Conservation (phyloP, 225 moss, liverwort and hornwort genomes). For the Sphagnum contortum region DNA sequence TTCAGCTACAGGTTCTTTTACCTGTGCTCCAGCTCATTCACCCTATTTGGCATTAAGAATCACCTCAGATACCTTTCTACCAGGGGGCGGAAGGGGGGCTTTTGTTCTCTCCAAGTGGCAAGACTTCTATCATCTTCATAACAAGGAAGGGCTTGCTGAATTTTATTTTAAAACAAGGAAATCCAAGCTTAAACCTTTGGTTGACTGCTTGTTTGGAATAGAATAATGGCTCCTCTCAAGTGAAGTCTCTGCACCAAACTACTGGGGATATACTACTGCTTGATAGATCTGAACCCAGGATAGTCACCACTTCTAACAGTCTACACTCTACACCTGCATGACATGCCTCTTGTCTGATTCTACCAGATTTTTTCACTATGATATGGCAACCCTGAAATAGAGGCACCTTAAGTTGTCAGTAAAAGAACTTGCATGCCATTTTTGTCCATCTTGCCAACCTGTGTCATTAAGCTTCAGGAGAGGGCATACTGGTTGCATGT, state of each 20-base stretch:
- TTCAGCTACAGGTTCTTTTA: slow-evolving; percentile 4
- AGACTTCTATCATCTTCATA: slow-evolving; percentile 4
- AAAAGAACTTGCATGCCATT: slow-evolving; percentile 11
- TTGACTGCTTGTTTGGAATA: too few relatives aligned
- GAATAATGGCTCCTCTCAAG: too few relatives aligned
- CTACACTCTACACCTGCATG: slow-evolving; percentile 1
- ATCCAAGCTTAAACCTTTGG: too few relatives aligned
- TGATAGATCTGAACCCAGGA: slow-evolving; percentile 7
- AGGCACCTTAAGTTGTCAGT: slow-evolving; percentile 48
- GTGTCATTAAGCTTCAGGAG: not conserved
- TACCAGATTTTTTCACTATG: slow-evolving; percentile 14
- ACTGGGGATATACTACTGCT: slow-evolving; percentile 9
- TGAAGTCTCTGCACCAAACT: slow-evolving; percentile 1
- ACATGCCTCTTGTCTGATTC: slow-evolving; percentile 6
- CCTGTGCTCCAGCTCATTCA: slow-evolving; percentile 19
- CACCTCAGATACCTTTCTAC: slow-evolving; percentile 27
- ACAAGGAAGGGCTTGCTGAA: slow-evolving; percentile 21
- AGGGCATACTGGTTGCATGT: slow-evolving; percentile 38
- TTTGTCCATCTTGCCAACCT: not conserved
- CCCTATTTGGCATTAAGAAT: slow-evolving; percentile 11
- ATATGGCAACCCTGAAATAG: slow-evolving; percentile 74
- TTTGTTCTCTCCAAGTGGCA: slow-evolving; percentile 5
- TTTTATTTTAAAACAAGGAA: slow-evolving; percentile 24
- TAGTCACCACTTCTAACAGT: slow-evolving; percentile 4
- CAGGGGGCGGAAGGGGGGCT: not conserved